Conservation (phyloP, 805 yeast species). For the Teunomyces barrocoloradensis region DNA sequence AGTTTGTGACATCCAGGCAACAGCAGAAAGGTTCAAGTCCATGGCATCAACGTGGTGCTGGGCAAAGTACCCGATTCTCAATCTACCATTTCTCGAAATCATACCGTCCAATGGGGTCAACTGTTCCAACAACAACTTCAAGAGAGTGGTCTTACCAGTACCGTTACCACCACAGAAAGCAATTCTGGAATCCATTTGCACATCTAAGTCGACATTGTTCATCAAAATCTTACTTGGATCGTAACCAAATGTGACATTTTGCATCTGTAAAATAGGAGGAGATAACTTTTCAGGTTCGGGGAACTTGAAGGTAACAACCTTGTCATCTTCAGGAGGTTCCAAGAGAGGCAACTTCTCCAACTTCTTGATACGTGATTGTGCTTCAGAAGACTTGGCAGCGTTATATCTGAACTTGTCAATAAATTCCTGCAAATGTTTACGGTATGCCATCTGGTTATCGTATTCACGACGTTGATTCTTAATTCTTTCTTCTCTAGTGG, state of each 20-base stretch:
- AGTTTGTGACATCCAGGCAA: constrained; percentile 86
- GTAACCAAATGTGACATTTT: constrained; percentile 86
- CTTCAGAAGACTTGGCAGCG: constrained; percentile 97
- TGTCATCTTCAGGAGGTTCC: constrained; percentile 94
- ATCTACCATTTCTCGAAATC: constrained; percentile 75
- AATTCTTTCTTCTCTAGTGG: constrained; percentile 91
- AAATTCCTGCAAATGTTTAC: constrained; percentile 90
- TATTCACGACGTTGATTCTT: constrained; percentile 93
- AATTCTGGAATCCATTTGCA: constrained; percentile 90
- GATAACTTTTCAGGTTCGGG: constrained; percentile 93
- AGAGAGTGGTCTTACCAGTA: constrained; percentile 95
- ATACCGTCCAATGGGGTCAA: constrained; percentile 74
- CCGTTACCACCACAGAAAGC: constrained; percentile 99
- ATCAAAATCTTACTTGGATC: constrained; percentile 60
- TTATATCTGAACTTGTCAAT: constrained; percentile 96
- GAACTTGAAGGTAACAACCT: constrained; percentile 78
- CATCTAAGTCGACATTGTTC: constrained; percentile 79
- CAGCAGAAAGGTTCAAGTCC: constrained; percentile 84
- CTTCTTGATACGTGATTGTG: constrained; percentile 96
- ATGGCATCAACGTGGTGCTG: constrained; percentile 98
- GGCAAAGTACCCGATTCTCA: constrained; percentile 95
- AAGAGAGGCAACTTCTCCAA: constrained; percentile 89
- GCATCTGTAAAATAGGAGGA: constrained; percentile 89
- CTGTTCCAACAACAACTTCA: constrained; percentile 80
- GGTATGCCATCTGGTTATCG: constrained; percentile 94